These are phyloP conservation scores for Dimocarpus longan DNA, from an alignment of 345 rosid species.

Conservation along the genomic window DNA sequence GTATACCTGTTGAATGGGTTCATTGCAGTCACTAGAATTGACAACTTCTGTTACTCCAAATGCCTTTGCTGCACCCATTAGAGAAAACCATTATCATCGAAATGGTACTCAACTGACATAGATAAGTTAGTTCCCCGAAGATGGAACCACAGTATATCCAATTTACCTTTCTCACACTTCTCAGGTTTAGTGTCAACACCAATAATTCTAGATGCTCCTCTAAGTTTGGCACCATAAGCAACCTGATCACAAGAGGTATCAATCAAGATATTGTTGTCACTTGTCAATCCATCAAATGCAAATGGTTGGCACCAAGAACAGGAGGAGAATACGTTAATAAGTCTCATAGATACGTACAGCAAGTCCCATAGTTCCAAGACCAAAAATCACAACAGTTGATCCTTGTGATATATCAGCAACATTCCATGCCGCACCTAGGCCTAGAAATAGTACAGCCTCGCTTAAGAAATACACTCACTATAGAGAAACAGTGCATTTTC, in stretches of 20 bases:
- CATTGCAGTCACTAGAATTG: slow-evolving; percentile 61
- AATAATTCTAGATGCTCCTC: slow-evolving; percentile 82
- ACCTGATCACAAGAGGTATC: slow-evolving; percentile 46
- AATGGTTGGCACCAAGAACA: background rate
- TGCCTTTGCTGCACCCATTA: slow-evolving; percentile 59
- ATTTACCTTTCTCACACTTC: slow-evolving; percentile 68
- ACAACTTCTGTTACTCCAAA: slow-evolving; percentile 83
- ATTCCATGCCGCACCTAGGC: slow-evolving; percentile 98
- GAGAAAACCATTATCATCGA: slow-evolving; percentile 11
- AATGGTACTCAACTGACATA: background rate
- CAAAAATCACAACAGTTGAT: slow-evolving; percentile 80
- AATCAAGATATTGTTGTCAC: background rate
- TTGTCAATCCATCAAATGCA: background rate
- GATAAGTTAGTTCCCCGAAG: slow-evolving; percentile 2
- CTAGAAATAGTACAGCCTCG: slow-evolving; percentile 35
- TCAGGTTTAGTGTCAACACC: slow-evolving; percentile 86
- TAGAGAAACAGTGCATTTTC: background rate
- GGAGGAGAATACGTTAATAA: background rate
- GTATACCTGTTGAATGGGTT: slow-evolving; percentile 85
- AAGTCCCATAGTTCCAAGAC: slow-evolving; percentile 94
- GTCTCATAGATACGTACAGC: slow-evolving; percentile 55
- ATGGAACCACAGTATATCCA: slow-evolving; percentile 14
- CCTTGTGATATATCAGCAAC: slow-evolving; percentile 80
- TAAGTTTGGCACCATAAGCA: slow-evolving; percentile 87
- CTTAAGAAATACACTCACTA: background rate